phyloP scores from a whole-genome alignment of 2,329 filamentous ascomycete genomes.

The Botrytis deweyae region DNA sequence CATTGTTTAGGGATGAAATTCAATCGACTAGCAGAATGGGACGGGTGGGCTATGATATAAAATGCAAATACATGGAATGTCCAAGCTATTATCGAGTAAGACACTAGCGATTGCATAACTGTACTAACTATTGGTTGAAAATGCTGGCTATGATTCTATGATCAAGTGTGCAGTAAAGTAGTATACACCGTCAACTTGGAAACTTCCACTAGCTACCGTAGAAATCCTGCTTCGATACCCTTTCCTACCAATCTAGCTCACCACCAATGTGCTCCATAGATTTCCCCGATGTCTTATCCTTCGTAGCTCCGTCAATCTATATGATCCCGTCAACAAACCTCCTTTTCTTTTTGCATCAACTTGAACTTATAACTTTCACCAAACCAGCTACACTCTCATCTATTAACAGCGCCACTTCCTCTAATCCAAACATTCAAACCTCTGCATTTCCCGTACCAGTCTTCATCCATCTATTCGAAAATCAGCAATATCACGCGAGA shows the following conservation, averaged over 20 bases:
- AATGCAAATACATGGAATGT: background rate
- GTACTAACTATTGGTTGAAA: background rate
- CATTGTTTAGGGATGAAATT: background rate
- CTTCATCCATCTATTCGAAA: background rate
- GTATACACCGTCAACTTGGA: background rate
- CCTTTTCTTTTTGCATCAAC: background rate
- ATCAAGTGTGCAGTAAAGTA: background rate
- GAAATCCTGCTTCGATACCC: background rate
- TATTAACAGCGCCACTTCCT: background rate
- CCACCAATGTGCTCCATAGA: background rate
- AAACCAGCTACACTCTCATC: background rate
- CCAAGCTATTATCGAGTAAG: background rate
- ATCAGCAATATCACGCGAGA: background rate
- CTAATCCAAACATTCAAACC: background rate
- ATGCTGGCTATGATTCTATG: background rate
- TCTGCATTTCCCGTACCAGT: background rate
- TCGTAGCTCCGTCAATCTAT: background rate
- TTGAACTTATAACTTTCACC: background rate
- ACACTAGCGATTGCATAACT: background rate
- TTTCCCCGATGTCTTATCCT: background rate
- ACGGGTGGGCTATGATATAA: background rate
- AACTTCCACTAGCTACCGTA: background rate
- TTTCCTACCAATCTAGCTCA: background rate
- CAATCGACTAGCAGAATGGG: background rate
- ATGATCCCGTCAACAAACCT: background rate